Conservation (phyloP, 306 rosid species). For the Sicyos baderoa region DNA sequence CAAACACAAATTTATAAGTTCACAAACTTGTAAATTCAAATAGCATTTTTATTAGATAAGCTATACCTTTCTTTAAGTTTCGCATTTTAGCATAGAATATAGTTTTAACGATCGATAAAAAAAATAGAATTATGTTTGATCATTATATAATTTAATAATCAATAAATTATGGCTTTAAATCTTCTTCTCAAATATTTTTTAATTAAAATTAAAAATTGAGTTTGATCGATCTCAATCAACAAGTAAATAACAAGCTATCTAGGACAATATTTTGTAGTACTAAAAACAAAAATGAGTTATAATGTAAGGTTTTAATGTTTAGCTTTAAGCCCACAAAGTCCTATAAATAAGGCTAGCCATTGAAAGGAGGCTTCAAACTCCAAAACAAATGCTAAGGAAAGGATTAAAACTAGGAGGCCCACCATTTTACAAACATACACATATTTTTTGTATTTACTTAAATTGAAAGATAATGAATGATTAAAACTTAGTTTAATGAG, state of each 20-base stretch:
- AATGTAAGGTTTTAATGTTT: neutral
- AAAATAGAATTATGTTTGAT: too few species aligned
- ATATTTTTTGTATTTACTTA: neutral
- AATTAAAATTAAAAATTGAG: neutral
- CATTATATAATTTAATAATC: too few species aligned
- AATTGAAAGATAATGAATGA: too few species aligned
- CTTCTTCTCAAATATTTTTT: too few species aligned
- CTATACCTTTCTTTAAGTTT: too few species aligned
- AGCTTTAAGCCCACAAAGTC: constrained; percentile 12
- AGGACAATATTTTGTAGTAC: neutral
- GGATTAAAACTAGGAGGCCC: neutral
- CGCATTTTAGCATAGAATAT: too few species aligned
- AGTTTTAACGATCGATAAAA: too few species aligned
- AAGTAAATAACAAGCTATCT: neutral
- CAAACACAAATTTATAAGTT: too few species aligned
- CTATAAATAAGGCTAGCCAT: constrained; percentile 3
- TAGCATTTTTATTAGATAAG: too few species aligned
- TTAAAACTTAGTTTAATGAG: too few species aligned
- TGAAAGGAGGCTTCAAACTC: neutral
- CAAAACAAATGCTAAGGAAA: constrained; percentile 4
- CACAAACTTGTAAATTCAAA: too few species aligned
- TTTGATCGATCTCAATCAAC: neutral
- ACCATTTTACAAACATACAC: neutral
- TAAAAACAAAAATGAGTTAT: neutral
- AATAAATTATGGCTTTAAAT: too few species aligned